Evolutionary conservation across 2,329 filamentous ascomycete species (phyloP).

Genomic region (Arthroderma sp.): DNA sequence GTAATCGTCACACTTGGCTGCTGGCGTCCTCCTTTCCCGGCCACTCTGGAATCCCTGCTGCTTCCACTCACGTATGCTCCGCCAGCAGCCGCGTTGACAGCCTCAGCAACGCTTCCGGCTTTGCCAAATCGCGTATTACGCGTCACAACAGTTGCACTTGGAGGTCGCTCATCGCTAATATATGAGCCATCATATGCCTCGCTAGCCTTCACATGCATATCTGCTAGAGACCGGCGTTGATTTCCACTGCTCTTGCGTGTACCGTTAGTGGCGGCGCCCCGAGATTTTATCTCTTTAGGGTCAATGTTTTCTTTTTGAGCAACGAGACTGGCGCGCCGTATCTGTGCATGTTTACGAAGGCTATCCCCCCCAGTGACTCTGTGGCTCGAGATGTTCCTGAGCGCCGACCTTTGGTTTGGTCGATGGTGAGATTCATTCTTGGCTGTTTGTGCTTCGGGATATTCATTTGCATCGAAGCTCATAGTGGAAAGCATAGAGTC

Average conservation of each 20-base stretch:
- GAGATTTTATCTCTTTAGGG: slow-evolving; percentile 24
- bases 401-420: slow-evolving; percentile 24
- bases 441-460: slow-evolving; percentile 17
- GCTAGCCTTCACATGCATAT: slow-evolving; percentile 41
- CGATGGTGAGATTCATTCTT: slow-evolving; percentile 23
- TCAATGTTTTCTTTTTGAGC: slow-evolving; percentile 29
- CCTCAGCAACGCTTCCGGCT: slow-evolving; percentile 28
- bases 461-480: slow-evolving; percentile 33
- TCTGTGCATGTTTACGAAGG: slow-evolving; percentile 29
- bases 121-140: slow-evolving; percentile 45
- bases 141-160: slow-evolving; percentile 29
- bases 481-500: slow-evolving; percentile 40
- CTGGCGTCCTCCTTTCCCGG: slow-evolving; percentile 8
- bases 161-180: slow-evolving; percentile 37
- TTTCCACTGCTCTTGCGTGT: slow-evolving; percentile 20
- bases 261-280: slow-evolving; percentile 5
- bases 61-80: slow-evolving; percentile 21
- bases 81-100: slow-evolving; percentile 25
- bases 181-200: slow-evolving; percentile 41
- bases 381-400: slow-evolving; percentile 18
- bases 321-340: slow-evolving; percentile 25
- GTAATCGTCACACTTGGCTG: slow-evolving; percentile 8
- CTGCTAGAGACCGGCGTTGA: slow-evolving; percentile 39
- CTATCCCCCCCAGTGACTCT: slow-evolving; percentile 19
- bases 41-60: neutral